Evolutionary conservation across 2,329 filamentous ascomycete species (phyloP), one percentile per base, ranked within the genome.

Genomic region (Chaetomiaceae sp.): DNA sequence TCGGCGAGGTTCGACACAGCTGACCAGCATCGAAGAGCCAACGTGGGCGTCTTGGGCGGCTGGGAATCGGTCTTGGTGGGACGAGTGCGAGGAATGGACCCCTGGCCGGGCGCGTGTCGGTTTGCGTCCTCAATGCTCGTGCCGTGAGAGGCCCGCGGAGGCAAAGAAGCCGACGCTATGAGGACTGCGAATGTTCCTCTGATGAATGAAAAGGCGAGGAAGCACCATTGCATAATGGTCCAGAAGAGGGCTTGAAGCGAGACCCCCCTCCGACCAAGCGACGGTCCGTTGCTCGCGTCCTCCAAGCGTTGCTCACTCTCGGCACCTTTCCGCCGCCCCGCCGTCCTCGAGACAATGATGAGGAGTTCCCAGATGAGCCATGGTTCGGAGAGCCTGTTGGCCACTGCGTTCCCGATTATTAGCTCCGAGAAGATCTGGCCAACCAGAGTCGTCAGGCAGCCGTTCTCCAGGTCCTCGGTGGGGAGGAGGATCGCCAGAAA

Each of bases 391-490:
- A 88, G 79, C 68, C 87, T 95, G 64, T 86, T 88, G 63, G 85
- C 84, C 63, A 96, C 77, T 54, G 87, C 80, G 62, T 89, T 91
- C 58, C 89, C 89, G 59, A 99, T 77, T 58, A 97, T 89, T 68
- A 95, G 84, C 70, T 96, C 91, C 6, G 91, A 89, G 57, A 97
- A 78, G 60, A 97, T 88, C 71, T 96, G 90, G 51, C 85, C 84
- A 58, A 96, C 87, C 57, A 99, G 76, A 33, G 89, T 81, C 53
- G 88, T 87, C 64, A 97, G 76, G 68, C 89, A 95, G 50, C 83
- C 83, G 68, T 96, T 97, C 65, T 92, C 84, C 36, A 97, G 76
- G 68, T 97, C 92, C 65, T 97, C 92, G 15, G 91, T 94, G 9
- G 94, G 94, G 19, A 99, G 78, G 15, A 99, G 79, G 48, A 96